Percentiles rank a stretch among this genome's conserved stretches.
These are phyloP conservation scores for Wickerhamomyces chaumierensis DNA, from an alignment of 805 yeast species.

Conservation along the genomic window DNA sequence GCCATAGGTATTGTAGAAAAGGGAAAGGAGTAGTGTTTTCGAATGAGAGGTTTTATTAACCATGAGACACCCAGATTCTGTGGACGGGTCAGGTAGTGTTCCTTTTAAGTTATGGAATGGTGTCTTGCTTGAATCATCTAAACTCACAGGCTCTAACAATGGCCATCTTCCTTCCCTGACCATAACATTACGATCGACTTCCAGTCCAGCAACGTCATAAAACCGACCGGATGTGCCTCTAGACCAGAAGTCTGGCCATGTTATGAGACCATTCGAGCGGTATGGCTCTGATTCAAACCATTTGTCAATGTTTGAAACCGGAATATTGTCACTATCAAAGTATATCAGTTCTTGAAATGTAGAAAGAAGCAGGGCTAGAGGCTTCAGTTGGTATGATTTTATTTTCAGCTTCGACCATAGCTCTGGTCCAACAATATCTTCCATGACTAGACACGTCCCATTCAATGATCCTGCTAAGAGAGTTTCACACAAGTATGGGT, in stretches of 20 bases:
- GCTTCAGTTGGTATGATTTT: conserved; percentile 57
- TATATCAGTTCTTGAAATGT: conserved; percentile 62
- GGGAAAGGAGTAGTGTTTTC: conserved; percentile 43
- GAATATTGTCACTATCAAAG: conserved; percentile 68
- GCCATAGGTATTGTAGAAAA: conserved; percentile 56
- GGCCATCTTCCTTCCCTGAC: neutral
- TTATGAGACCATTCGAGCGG: conserved; percentile 31
- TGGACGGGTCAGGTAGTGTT: conserved; percentile 51
- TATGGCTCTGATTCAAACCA: conserved; percentile 46
- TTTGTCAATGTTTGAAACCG: conserved; percentile 46
- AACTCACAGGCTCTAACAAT: conserved; percentile 14
- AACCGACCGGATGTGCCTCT: conserved; percentile 62
- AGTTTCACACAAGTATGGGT: conserved; percentile 50
- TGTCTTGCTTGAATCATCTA: conserved; percentile 21
- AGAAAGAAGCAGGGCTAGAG: conserved; percentile 60
- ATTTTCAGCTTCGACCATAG: conserved; percentile 27
- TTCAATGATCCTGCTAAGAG: conserved; percentile 38
- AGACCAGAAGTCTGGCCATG: conserved; percentile 85
- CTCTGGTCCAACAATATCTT: conserved; percentile 34
- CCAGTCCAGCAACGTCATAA: conserved; percentile 52
- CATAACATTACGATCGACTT: neutral
- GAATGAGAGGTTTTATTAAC: conserved; percentile 47
- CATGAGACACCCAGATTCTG: conserved; percentile 59
- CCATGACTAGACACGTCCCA: conserved; percentile 58
- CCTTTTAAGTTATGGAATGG: conserved; percentile 47